Evolutionary conservation across 495 filamentous ascomycete genomes (phyloP).

Genomic region (Rostrohypoxylon terebratum): DNA sequence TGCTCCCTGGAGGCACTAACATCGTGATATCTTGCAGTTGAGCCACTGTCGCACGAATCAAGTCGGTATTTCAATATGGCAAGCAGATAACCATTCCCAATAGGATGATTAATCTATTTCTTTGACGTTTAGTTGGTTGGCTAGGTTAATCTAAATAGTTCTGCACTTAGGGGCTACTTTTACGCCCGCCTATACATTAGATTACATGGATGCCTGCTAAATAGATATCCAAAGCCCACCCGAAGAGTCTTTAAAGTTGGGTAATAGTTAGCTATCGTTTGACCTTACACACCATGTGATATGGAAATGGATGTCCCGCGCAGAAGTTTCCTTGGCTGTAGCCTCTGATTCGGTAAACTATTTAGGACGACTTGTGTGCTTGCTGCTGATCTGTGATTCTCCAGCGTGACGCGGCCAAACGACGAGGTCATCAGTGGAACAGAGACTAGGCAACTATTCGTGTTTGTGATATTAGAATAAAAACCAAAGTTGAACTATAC

Average conservation of each 20-base stretch:
- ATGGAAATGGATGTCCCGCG: not conserved
- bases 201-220: not conserved
- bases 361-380: too few species aligned
- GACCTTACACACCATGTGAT: too few species aligned
- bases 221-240: not conserved
- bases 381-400: too few species aligned
- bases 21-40: not conserved
- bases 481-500: too few species aligned
- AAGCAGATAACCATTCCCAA: not conserved
- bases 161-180: not conserved
- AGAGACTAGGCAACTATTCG: too few species aligned
- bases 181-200: not conserved
- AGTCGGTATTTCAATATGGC: not conserved
- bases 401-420: too few species aligned
- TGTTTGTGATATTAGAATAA: too few species aligned
- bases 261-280: not conserved
- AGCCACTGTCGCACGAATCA: not conserved
- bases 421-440: too few species aligned
- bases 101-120: not conserved
- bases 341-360: not conserved
- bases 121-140: not conserved
- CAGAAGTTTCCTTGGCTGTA: not conserved
- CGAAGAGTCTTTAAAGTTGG: not conserved
- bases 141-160: not conserved
- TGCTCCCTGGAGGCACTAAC: constrained; percentile 18